Conservation (phyloP, 2,329 filamentous ascomycete species). For the Fusarium ambrosium region DNA sequence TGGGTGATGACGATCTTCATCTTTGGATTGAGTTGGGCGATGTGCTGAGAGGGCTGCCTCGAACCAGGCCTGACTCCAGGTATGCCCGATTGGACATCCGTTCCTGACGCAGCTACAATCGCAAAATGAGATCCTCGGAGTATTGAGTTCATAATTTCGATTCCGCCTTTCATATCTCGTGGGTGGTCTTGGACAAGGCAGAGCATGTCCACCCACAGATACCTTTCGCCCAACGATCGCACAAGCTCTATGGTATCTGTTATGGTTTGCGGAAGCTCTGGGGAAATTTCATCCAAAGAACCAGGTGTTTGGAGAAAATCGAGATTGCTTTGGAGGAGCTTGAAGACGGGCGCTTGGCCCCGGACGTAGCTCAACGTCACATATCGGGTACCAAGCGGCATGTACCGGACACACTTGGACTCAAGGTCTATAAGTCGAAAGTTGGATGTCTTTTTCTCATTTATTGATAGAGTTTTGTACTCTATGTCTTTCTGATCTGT, state of each 20-base stretch:
- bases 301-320: neutral
- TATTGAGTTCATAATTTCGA: conserved; percentile 19
- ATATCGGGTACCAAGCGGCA: conserved; percentile 8
- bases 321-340: neutral
- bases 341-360: neutral
- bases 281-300: neutral
- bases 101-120: neutral
- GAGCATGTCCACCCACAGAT: conserved; percentile 37
- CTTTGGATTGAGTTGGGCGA: conserved; percentile 6
- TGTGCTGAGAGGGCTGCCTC: conserved; percentile 3
- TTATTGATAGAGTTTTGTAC: neutral
- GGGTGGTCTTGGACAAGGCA: conserved; percentile 36
- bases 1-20: conserved; percentile 10
- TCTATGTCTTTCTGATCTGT: neutral
- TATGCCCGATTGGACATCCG: conserved; percentile 3
- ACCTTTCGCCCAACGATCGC: conserved; percentile 17
- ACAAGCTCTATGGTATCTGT: conserved; percentile 23
- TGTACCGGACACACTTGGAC: neutral
- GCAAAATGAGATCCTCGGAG: conserved; percentile 12
- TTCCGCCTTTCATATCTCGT: conserved; percentile 4
- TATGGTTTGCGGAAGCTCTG: neutral
- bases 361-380: conserved; percentile 1
- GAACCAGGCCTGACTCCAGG: conserved; percentile 7
- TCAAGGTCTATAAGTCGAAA: conserved; percentile 19
- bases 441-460: conserved; percentile 3